Evolutionary conservation across 306 rosid species (phyloP).

Genomic region (Abrus pulchellus): DNA sequence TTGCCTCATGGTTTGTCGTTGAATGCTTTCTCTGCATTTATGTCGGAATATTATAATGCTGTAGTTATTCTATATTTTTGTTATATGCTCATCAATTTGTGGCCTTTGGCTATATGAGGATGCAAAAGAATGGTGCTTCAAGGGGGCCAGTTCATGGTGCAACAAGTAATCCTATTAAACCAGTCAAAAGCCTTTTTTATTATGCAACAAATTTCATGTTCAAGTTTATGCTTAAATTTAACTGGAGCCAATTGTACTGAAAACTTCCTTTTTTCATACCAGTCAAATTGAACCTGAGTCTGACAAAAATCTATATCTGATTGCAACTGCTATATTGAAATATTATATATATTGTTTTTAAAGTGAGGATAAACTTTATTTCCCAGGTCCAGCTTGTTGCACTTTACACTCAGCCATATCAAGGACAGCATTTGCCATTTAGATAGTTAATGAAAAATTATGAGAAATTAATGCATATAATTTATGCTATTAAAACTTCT

Average conservation of each 20-base stretch:
- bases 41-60: slow-evolving; percentile 3
- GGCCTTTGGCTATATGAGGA: slow-evolving; percentile 2
- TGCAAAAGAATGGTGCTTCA: neutral
- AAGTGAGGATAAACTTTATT: neutral
- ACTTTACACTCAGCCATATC: neutral
- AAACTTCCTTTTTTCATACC: neutral
- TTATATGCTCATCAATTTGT: neutral
- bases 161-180: neutral
- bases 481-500: neutral
- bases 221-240: neutral
- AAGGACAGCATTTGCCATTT: neutral
- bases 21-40: slow-evolving; percentile 13
- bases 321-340: neutral
- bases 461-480: neutral
- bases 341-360: neutral
- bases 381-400: slow-evolving; percentile 4
- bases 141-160: slow-evolving; percentile 2
- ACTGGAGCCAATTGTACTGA: neutral
- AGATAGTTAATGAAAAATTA: slow-evolving; percentile 1
- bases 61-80: neutral
- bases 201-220: slow-evolving; percentile 5
- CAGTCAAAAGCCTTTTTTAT: slow-evolving; percentile 4
- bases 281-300: slow-evolving; percentile 8
- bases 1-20: slow-evolving; percentile 80
- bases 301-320: neutral